phyloP scores from a whole-genome alignment of 805 yeast genomes.

The Yarrowia sp. region DNA sequence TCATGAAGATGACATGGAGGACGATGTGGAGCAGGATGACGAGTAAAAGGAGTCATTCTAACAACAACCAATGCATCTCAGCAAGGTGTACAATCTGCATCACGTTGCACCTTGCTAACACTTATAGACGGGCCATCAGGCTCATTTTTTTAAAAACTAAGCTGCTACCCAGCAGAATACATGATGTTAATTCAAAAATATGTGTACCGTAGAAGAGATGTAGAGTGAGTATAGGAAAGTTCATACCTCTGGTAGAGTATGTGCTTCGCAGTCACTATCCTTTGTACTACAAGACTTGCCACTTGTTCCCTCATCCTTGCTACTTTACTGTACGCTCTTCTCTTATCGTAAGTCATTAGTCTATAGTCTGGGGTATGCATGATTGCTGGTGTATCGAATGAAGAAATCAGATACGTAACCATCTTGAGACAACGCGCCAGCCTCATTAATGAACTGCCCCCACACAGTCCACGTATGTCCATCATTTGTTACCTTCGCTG shows the following conservation, averaged over 20 bases:
- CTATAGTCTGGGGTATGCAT: constrained; percentile 19
- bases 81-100: constrained; percentile 3
- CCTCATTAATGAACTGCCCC: background rate
- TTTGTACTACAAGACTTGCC: too few species aligned
- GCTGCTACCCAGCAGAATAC: constrained; percentile 2
- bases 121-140: background rate
- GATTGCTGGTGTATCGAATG: background rate
- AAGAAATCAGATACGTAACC: background rate
- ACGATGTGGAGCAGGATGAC: constrained; percentile 26
- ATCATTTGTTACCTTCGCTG: background rate
- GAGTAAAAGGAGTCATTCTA: constrained; percentile 12
- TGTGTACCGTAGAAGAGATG: too few species aligned
- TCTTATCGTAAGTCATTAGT: background rate
- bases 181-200: background rate
- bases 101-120: background rate
- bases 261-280: too few species aligned
- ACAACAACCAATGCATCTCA: constrained; percentile 9
- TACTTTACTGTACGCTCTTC: too few species aligned
- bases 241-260: too few species aligned
- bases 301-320: too few species aligned
- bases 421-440: too few species aligned
- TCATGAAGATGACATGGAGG: constrained; percentile 47
- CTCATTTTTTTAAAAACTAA: constrained; percentile 3
- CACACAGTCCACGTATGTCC: background rate
- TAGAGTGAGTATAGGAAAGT: too few species aligned